Evolutionary conservation across 2,329 filamentous ascomycete genomes (phyloP), one percentile per base, ranked within the genome.

Genomic region (Botrytis sinoallii): DNA sequence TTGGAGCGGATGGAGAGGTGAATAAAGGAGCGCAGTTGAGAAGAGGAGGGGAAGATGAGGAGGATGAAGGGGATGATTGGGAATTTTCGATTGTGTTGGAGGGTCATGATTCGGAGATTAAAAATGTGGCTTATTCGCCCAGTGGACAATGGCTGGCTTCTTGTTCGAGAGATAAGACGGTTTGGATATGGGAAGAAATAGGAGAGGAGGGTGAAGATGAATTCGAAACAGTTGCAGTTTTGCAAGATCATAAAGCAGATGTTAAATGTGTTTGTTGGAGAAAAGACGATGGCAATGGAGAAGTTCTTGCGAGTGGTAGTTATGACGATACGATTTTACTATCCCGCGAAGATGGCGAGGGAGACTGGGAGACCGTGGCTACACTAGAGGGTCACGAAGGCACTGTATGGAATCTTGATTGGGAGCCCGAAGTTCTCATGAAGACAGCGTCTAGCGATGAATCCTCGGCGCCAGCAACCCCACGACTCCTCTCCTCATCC

Each of bases 131-230:
- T 2, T 97, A 94, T 84, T 90, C 88, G 29, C 90, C 93, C 0
- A 89, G 89, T 0, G 93, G 93, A 0, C 89, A 92, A 75, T 91
- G 94, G 79, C 87, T 99, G 7, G 96, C 96, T 9, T 98, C 95
- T 0, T 98, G 95, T 83, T 93, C 90, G 71, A 88, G 96, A 67
- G 96, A 99, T 82, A 98, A 98, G 85, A 92, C 90, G 25, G 93
- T 98, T 29, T 99, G 96, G 96, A 93, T 99, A 79, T 99, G 96
- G 96, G 96, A 99, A 83, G 96, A 98, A 82, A 88, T 98, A 71
- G 88, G 89, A 57, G 84, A 84, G 14, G 91, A 93, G 77, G 92
- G 91, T 25, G 95, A 97, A 72, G 95, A 97, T 82, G 96, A 98
- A 81, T 98, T 95, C 85, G 96, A 99, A 86, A 98, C 96, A 2